Percentiles rank a stretch among this genome's conserved stretches.
phyloP scores from a whole-genome alignment of 2,329 filamentous ascomycete genomes.

The Fusarium nodosum region DNA sequence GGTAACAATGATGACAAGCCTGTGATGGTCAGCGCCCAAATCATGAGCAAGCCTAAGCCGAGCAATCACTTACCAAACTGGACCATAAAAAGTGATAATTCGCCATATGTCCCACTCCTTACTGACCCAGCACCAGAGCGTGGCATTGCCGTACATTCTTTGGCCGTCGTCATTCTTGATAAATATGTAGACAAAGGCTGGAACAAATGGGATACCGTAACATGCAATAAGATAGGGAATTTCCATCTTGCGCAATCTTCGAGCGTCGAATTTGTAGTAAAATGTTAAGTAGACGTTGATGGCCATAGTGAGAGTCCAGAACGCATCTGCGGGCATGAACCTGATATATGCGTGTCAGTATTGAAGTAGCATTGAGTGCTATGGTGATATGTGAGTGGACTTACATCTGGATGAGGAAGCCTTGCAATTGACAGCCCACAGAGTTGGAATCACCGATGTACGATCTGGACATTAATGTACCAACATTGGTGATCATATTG shows the following conservation, averaged over 20 bases:
- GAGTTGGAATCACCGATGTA: conserved; percentile 65
- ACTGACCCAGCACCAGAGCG: conserved; percentile 85
- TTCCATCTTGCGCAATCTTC: conserved; percentile 75
- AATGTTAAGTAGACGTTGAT: conserved; percentile 87
- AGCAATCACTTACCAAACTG: conserved; percentile 69
- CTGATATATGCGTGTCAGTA: conserved; percentile 58
- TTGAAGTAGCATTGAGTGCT: background rate
- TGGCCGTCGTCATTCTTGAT: conserved; percentile 65
- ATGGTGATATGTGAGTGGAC: conserved; percentile 47
- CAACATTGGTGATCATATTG: conserved; percentile 82
- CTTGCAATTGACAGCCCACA: conserved; percentile 78
- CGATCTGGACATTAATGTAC: conserved; percentile 77
- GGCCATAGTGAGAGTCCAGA: conserved; percentile 86
- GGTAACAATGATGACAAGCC: conserved; percentile 72
- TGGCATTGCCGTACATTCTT: conserved; percentile 79
- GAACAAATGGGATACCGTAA: conserved; percentile 80
- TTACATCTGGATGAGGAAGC: conserved; percentile 85
- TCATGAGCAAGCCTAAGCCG: no score
- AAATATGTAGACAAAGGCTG: conserved; percentile 77
- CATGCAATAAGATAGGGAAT: conserved; percentile 76
- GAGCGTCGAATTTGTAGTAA: conserved; percentile 77
- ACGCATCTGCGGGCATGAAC: conserved; percentile 82
- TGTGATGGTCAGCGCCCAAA: conserved; percentile 51
- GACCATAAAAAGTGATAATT: conserved; percentile 80
- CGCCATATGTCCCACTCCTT: conserved; percentile 77